Evolutionary conservation across 257 asterid species (phyloP).

Genomic region (Solanum chiquidenum): DNA sequence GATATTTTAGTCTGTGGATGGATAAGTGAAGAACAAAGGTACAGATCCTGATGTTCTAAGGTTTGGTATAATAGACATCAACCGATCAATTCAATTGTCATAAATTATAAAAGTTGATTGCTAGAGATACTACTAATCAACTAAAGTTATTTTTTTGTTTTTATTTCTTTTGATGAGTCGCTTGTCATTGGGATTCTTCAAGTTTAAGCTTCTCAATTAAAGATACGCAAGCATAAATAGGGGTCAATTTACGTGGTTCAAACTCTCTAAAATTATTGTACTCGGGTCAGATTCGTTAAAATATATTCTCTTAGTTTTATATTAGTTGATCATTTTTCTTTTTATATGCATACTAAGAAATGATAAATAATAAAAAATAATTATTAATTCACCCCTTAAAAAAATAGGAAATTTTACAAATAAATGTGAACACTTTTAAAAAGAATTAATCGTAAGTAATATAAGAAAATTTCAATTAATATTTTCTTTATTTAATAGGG

Average conservation of each 20-base stretch:
- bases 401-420: no score
- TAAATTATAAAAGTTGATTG: slow-evolving; percentile 11
- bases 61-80: neutral
- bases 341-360: no score
- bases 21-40: neutral
- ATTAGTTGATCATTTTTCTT: no score
- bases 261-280: neutral
- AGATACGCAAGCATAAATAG: neutral
- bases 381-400: no score
- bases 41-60: neutral
- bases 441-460: no score
- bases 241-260: neutral
- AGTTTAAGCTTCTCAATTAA: slow-evolving; percentile 16
- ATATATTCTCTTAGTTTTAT: neutral
- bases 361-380: no score
- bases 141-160: neutral
- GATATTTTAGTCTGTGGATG: neutral
- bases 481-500: no score
- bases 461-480: no score
- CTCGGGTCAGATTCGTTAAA: fast-evolving
- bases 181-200: slow-evolving; percentile 21
- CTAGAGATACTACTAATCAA: neutral
- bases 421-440: no score
- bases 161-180: slow-evolving; percentile 11
- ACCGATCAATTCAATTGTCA: slow-evolving; percentile 5